Percentiles rank a stretch among this genome's conserved stretches.
Evolutionary conservation across 2,329 filamentous ascomycete species (phyloP).

Genomic region (Phialophora macrospora): DNA sequence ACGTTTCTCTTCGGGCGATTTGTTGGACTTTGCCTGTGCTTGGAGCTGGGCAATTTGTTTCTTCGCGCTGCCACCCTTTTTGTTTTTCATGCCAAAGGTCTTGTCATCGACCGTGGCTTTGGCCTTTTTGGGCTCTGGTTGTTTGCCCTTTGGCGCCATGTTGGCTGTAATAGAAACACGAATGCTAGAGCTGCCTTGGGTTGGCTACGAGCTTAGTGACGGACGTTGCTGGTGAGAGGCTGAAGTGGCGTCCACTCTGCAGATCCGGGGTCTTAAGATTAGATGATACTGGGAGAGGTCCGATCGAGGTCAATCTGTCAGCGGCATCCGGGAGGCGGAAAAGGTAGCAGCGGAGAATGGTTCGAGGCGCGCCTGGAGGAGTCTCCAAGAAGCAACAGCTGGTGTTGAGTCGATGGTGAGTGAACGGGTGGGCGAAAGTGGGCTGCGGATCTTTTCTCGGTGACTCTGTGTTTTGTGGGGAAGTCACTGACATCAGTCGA

Average conservation of each 20-base stretch:
- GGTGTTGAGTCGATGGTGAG: neutral
- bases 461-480: constrained; percentile 16
- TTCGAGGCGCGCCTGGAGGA: neutral
- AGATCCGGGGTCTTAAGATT: neutral
- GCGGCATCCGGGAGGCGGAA: neutral
- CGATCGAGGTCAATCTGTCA: neutral
- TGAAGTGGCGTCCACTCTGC: neutral
- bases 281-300: neutral
- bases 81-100: constrained; percentile 99
- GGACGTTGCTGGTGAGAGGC: neutral
- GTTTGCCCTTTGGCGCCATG: constrained; percentile 55
- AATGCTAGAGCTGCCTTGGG: neutral
- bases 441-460: constrained; percentile 21
- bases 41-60: constrained; percentile 86
- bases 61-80: constrained; percentile 90
- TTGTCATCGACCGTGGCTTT: constrained; percentile 76
- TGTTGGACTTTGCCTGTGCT: constrained; percentile 72
- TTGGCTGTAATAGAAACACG: constrained; percentile 8
- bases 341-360: neutral
- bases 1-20: constrained; percentile 84
- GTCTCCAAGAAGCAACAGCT: neutral
- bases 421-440: constrained; percentile 6
- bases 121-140: constrained; percentile 54
- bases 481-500: constrained; percentile 20
- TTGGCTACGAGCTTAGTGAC: neutral